Base-by-base conservation (phyloP, 352 stramenopile species). In the Phytophthora quininea region DNA sequence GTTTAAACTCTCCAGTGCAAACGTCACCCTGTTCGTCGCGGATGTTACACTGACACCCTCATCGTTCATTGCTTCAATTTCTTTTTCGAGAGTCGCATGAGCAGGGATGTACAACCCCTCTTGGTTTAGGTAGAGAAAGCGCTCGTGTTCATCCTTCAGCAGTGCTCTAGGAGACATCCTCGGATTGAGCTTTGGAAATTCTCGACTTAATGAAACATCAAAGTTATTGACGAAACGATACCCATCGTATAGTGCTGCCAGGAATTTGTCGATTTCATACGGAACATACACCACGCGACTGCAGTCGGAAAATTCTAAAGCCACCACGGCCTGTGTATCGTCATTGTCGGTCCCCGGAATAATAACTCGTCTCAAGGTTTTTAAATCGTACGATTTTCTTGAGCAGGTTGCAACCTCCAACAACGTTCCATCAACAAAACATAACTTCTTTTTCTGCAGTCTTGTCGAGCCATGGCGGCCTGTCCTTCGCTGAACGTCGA, bases 1-100 rank as follows among this genome's bases (percentile, higher is more conserved):
- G 57, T 84, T 90, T 60, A 93, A 76, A 48, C 81, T 91, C 19
- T 95, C 84, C 12, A 95, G 65, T 2, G 81, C 73, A 64, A 95
- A 93, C 19, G 87, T 71, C 30, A 90, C 64, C 54, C 79, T 84
- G 46, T 92, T 88, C 19, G 76, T 87, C 2, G 68, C 66, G 3
- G 77, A 80, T n/a, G 71, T 71, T 24, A 76, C 73, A 43, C 56
- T 79, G 2, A 77, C 53, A 1, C 66, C 75, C 53, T 90, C 79
- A 0, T 50, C 64, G 37, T 69, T 82, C 53, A 91, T 81, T 8
- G 74, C 79, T 46, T 91, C 82, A 45, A 95, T 79, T 43, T 91
- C 78, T 48, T 86, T 88, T 24, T 78, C 76, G 8, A 95, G 47
- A 37, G 77, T 71, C 0, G 38, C 49, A 56, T 91, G 80, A 7